Evolutionary conservation across 305 asterid genomes (phyloP).

Genomic region (Solanum hybrid): DNA sequence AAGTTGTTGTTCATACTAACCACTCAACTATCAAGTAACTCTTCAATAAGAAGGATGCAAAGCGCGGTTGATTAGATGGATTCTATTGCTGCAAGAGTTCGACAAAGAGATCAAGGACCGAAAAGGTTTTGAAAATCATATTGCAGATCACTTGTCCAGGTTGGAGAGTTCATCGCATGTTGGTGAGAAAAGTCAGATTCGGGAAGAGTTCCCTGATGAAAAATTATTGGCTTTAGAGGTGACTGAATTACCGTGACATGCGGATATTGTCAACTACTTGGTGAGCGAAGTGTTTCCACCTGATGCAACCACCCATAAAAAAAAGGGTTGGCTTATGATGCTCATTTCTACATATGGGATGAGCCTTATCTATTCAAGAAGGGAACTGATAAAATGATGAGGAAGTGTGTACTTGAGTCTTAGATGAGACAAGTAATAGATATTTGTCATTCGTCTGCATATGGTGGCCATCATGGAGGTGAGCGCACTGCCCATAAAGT

Average conservation of each 20-base stretch:
- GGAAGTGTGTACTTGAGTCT: neutral
- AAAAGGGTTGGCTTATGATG: neutral
- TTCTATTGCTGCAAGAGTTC: rapidly evolving
- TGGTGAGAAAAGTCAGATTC: neutral
- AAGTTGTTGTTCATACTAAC: too few relatives aligned
- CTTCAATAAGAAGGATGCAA: neutral
- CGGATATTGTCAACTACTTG: neutral
- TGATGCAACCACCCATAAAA: neutral
- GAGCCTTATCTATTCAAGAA: neutral
- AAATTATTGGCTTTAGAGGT: neutral
- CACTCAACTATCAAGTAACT: neutral
- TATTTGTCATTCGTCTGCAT: neutral
- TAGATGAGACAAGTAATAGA: neutral
- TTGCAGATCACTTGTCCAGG: neutral
- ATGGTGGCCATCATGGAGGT: neutral
- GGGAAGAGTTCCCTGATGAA: neutral
- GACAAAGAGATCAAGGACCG: neutral
- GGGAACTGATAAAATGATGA: neutral
- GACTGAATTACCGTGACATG: neutral
- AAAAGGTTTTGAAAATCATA: neutral
- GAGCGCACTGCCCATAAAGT: neutral
- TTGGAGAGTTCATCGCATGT: neutral
- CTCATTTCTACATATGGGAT: neutral
- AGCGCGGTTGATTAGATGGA: neutral
- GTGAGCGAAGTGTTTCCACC: neutral